Evolutionary conservation across 805 yeast genomes (phyloP).

Genomic region (Lachancea fermentati): DNA sequence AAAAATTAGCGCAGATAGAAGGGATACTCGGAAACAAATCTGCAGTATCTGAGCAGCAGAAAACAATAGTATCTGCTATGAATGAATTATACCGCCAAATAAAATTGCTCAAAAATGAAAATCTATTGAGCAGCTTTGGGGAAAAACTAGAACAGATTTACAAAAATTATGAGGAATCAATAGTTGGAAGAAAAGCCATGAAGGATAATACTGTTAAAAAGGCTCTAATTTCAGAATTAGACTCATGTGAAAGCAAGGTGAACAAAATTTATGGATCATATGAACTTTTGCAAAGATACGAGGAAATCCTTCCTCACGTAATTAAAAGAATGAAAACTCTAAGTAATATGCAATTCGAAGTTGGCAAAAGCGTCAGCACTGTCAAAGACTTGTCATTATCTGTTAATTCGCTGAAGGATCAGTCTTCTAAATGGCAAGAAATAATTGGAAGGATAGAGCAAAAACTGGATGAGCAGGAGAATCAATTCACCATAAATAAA

Average conservation of each 20-base stretch:
- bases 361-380: slow-evolving; percentile 15
- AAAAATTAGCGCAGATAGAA: slow-evolving; percentile 20
- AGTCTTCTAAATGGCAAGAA: slow-evolving; percentile 27
- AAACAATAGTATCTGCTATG: slow-evolving; percentile 22
- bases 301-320: slow-evolving; percentile 23
- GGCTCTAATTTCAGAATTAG: slow-evolving; percentile 13
- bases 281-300: slow-evolving; percentile 13
- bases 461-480: slow-evolving; percentile 14
- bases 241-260: slow-evolving; percentile 22
- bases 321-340: slow-evolving; percentile 25
- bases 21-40: slow-evolving; percentile 13
- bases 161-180: slow-evolving; percentile 22
- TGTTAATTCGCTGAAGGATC: slow-evolving; percentile 18
- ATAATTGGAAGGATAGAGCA: slow-evolving; percentile 16
- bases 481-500: slow-evolving; percentile 10
- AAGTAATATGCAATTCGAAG: slow-evolving; percentile 19
- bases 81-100: slow-evolving; percentile 29
- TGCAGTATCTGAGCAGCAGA: neutral
- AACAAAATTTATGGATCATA: slow-evolving; percentile 21
- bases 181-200: slow-evolving; percentile 14
- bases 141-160: slow-evolving; percentile 22
- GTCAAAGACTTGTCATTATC: slow-evolving; percentile 17
- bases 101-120: slow-evolving; percentile 22
- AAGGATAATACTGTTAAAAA: slow-evolving; percentile 9
- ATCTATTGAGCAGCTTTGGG: slow-evolving; percentile 17